Conservation (phyloP, 2,329 filamentous ascomycete genomes). For the Nigrograna mackinnonii region DNA sequence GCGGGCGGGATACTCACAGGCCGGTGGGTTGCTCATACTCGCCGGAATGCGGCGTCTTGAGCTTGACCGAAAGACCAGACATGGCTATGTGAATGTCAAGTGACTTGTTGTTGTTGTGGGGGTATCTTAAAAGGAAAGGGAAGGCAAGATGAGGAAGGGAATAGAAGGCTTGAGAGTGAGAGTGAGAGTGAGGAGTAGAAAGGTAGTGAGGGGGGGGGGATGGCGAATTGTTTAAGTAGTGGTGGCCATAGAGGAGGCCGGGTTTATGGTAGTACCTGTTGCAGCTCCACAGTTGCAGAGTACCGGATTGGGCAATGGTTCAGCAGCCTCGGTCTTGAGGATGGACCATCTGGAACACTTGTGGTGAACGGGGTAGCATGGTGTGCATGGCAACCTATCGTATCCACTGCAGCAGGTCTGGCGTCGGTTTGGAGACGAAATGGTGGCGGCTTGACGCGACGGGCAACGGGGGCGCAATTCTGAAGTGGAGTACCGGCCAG, state of each 20-base stretch:
- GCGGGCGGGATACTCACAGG: conserved; percentile 61
- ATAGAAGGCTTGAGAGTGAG: conserved; percentile 16
- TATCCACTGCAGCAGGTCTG: no score
- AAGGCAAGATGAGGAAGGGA: background rate
- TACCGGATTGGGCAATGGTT: conserved; percentile 4
- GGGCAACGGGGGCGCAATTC: no score
- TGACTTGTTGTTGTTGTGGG: conserved; percentile 7
- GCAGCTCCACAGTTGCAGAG: conserved; percentile 12
- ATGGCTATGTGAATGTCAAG: conserved; percentile 36
- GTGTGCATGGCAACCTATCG: no score
- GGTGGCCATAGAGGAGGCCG: no score
- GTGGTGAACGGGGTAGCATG: no score
- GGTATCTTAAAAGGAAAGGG: conserved; percentile 23
- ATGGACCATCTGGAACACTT: conserved; percentile 24
- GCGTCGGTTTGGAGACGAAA: no score
- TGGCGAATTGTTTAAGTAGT: conserved; percentile 32
- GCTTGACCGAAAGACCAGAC: conserved; percentile 56
- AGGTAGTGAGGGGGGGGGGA: conserved; percentile 20
- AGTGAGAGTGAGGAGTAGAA: conserved; percentile 12
- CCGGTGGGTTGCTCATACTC: conserved; percentile 59
- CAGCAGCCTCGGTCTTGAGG: conserved; percentile 37
- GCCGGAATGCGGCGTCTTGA: conserved; percentile 70
- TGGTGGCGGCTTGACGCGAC: no score
- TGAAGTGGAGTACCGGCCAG: no score
- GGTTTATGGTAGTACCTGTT: conserved; percentile 15